These are phyloP conservation scores for Fusarium odoratissimum DNA, from an alignment of 2,329 filamentous ascomycete genomes.

Conservation along the genomic window DNA sequence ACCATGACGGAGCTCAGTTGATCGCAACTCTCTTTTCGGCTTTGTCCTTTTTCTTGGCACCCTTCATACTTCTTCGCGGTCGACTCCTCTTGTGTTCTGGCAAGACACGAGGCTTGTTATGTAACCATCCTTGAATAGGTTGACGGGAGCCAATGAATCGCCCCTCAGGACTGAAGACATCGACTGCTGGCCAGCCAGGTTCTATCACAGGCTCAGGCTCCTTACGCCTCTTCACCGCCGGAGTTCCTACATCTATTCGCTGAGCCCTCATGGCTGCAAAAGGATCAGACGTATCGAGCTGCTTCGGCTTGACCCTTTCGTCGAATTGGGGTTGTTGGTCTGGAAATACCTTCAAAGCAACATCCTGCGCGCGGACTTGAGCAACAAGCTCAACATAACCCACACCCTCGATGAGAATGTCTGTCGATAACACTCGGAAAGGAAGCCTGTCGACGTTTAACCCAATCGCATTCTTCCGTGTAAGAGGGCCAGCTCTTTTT, in stretches of 20 bases:
- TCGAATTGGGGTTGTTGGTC: not conserved
- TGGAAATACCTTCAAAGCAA: slow-evolving; percentile 31
- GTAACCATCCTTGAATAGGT: slow-evolving; percentile 78
- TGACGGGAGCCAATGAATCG: slow-evolving; percentile 75
- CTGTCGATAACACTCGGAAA: slow-evolving; percentile 82
- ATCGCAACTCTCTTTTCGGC: slow-evolving; percentile 42
- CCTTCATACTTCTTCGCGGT: slow-evolving; percentile 78
- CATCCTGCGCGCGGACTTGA: slow-evolving; percentile 75
- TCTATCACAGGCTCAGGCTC: slow-evolving; percentile 40
- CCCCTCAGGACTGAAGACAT: slow-evolving; percentile 89
- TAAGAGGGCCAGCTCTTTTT: slow-evolving; percentile 78
- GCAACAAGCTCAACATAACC: slow-evolving; percentile 92
- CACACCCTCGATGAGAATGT: slow-evolving; percentile 90
- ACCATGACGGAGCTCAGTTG: slow-evolving; percentile 1
- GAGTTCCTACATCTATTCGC: slow-evolving; percentile 36
- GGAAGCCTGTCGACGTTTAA: slow-evolving; percentile 76
- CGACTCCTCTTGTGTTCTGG: slow-evolving; percentile 63
- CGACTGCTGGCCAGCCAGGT: slow-evolving; percentile 74
- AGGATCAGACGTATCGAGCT: slow-evolving; percentile 27
- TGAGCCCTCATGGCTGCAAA: slow-evolving; percentile 43
- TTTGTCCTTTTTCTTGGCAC: slow-evolving; percentile 58
- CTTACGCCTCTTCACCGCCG: slow-evolving; percentile 2
- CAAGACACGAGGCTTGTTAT: slow-evolving; percentile 67
- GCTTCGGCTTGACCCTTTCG: not conserved
- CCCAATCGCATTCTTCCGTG: slow-evolving; percentile 69